A percentile compares a stretch with the other conserved stretches of the same genome.
Conservation (phyloP, 1,139 yeast genomes). For the Pichia sorboxylosa region DNA sequence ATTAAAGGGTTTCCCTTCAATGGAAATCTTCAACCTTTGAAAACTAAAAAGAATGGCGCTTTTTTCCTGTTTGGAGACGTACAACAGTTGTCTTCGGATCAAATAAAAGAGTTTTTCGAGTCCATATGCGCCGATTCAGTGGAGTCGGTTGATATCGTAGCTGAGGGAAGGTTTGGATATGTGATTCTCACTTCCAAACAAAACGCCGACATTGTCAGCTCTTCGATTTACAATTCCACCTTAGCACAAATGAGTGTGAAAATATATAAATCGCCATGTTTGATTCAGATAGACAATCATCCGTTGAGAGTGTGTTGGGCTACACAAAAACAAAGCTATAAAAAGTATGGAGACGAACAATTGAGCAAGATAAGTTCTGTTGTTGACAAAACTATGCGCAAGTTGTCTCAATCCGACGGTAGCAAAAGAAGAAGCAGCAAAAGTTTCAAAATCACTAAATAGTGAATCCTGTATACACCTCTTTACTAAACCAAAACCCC, state of each 20-base stretch:
- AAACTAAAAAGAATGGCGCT: slow-evolving; percentile 34
- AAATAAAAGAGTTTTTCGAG: slow-evolving; percentile 32
- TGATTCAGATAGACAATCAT: slow-evolving; percentile 30
- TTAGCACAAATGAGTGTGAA: background rate
- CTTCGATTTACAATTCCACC: slow-evolving; percentile 17
- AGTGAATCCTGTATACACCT: background rate
- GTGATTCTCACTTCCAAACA: slow-evolving; percentile 38
- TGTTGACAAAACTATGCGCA: slow-evolving; percentile 47
- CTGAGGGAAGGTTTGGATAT: slow-evolving; percentile 56
- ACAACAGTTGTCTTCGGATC: too few relatives aligned
- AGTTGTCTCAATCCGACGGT: slow-evolving; percentile 31
- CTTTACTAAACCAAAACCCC: slow-evolving; percentile 53
- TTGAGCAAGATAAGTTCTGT: slow-evolving; percentile 36
- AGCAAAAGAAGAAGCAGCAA: too few relatives aligned
- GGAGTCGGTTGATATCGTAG: slow-evolving; percentile 41
- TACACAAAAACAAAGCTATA: slow-evolving; percentile 39
- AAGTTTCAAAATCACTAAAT: too few relatives aligned
- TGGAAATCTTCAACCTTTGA: slow-evolving; percentile 34
- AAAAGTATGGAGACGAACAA: slow-evolving; percentile 25
- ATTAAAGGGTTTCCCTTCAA: slow-evolving; percentile 50
- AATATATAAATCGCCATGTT: slow-evolving; percentile 24
- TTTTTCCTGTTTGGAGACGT: slow-evolving; percentile 70
- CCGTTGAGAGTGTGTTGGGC: slow-evolving; percentile 65
- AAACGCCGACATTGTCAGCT: slow-evolving; percentile 47
- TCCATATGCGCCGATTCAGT: slow-evolving; percentile 13